Evolutionary conservation across 306 rosid genomes (phyloP).

Genomic region (Styphnolobium japonicum): DNA sequence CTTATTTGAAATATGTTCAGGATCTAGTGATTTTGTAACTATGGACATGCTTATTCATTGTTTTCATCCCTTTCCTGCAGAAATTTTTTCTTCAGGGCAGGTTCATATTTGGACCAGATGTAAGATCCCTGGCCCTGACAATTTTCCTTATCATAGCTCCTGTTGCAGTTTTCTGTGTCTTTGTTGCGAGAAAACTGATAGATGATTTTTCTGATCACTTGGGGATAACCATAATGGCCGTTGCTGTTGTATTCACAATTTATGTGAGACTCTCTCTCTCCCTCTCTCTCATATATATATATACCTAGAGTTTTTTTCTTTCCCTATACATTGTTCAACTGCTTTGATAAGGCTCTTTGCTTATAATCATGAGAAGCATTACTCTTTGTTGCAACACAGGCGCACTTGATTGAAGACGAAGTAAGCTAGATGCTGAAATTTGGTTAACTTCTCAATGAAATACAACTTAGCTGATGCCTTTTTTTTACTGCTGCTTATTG

Average conservation of each 20-base stretch:
- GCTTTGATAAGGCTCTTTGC: constrained; percentile 6
- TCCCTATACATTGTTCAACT: background rate
- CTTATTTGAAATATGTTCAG: background rate
- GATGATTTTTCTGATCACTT: constrained; percentile 62
- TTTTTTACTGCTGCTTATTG: background rate
- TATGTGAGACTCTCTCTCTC: constrained; percentile 60
- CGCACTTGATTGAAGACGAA: background rate
- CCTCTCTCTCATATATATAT: too few relatives aligned
- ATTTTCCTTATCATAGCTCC: constrained; percentile 88
- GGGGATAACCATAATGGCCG: constrained; percentile 71
- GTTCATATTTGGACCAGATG: constrained; percentile 98
- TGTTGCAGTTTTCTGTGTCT: constrained; percentile 74
- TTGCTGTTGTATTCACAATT: constrained; percentile 60
- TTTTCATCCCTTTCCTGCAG: constrained; percentile 48
- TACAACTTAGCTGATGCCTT: background rate
- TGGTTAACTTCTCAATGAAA: constrained; percentile 4
- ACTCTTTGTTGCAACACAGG: background rate
- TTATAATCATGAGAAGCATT: constrained; percentile 16
- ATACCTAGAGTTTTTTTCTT: background rate
- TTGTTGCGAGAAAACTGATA: constrained; percentile 84
- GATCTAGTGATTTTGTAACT: background rate
- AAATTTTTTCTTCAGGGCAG: constrained; percentile 90
- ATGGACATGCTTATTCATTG: constrained; percentile 18
- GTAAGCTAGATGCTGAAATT: background rate
- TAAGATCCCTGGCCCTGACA: constrained; percentile 83